Base-by-base conservation (phyloP, 306 rosid genomes). In the Vigna trinervia region DNA sequence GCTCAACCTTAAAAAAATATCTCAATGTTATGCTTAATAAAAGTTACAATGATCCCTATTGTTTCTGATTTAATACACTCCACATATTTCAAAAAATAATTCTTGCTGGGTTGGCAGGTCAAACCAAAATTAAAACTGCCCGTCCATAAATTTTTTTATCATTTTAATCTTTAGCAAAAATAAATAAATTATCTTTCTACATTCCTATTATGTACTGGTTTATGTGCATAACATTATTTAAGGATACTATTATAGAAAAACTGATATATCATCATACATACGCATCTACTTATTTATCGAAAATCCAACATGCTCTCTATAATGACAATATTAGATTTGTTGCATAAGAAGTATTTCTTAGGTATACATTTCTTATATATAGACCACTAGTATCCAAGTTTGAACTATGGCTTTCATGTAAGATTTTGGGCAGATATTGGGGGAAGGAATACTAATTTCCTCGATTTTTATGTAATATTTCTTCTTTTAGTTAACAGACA, bases 141-240 rank as follows among this genome's bases (percentile, higher is more conserved):
- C 36, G 52, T 14, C 36, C 39, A 19, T 52, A 66, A 45, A 30
- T 80, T 14, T 53, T 26, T 28, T 30, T 50, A 54, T 26, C 19
- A 58, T 53, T 53, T 61, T 20, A 43, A 52, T 64, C 36, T 54
- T 65, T 39, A 41, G 48, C 56, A 75, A 46, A 30, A 73, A 73
- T 2, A 26, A 10, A 73, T 20, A 56, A 46, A 54, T 4, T 53
- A 65, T 26, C 46, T 63, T 54, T 64, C 71, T 23, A 48, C 9
- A 65, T 7, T 64, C 56, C 75, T 15, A 81, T 8, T 39, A 17
- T 46, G 17, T 48, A 50, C 66, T 22, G 71, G 62, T 59, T 59
- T 39, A 58, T 50, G 51, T 39, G 80, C 72, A 69, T 53, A 74
- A 74, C 70, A 32, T 26, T 45, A 30, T 22, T n/a, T 66, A 80